Percentiles rank a stretch among this genome's conserved stretches.
Evolutionary conservation across 1,284 basidiomycete genomes (phyloP).

Genomic region (Acaromyces ingoldii): DNA sequence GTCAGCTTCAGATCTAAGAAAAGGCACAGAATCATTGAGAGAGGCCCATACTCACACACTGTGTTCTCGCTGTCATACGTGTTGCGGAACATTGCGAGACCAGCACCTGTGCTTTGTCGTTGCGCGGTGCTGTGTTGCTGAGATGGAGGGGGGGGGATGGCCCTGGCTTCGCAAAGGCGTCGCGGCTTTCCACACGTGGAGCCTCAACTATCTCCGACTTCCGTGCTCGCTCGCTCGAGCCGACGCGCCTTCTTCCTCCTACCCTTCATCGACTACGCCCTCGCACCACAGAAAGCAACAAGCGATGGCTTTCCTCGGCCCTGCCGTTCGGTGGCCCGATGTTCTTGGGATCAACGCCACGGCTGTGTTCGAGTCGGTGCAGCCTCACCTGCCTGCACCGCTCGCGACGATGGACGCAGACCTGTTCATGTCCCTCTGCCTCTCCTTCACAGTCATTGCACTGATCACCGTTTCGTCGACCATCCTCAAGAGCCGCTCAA

Average conservation of each 20-base stretch:
- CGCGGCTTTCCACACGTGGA: no score
- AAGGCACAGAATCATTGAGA: background rate
- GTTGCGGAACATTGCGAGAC: constrained; percentile 44
- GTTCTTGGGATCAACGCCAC: constrained; percentile 17
- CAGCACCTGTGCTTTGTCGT: no score
- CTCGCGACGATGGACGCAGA: constrained; percentile 14
- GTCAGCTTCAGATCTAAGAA: background rate
- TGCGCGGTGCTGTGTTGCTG: no score
- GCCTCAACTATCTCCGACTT: no score
- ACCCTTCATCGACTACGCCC: no score
- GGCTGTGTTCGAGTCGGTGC: constrained; percentile 15
- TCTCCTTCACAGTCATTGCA: constrained; percentile 25
- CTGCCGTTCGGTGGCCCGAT: constrained; percentile 33
- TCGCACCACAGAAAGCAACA: background rate
- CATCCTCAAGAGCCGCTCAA: background rate
- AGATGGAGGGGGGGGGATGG: no score
- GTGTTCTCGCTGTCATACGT: constrained; percentile 51
- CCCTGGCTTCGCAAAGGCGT: no score
- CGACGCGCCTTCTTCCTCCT: no score
- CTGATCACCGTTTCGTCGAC: constrained; percentile 7
- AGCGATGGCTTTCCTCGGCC: constrained; percentile 14
- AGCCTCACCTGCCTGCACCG: constrained; percentile 23
- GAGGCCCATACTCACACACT: constrained; percentile 25
- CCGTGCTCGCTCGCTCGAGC: no score
- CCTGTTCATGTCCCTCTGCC: constrained; percentile 22